Base-by-base conservation (phyloP, 2,329 filamentous ascomycete species). In the Shiraia sp. region DNA sequence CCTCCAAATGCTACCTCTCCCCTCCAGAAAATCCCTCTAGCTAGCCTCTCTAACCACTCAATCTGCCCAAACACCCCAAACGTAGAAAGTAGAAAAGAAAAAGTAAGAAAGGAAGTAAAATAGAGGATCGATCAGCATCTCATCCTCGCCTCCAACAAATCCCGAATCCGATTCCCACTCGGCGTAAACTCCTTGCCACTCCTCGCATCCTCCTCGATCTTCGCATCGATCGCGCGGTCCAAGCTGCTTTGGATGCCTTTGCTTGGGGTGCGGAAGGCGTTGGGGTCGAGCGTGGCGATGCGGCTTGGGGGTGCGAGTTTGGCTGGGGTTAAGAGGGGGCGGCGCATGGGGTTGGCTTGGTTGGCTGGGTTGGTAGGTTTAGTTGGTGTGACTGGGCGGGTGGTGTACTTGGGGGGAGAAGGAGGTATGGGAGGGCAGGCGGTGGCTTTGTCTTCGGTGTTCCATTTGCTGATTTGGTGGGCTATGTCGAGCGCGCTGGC, bases 161-260 rank as follows among this genome's bases (percentile, higher is more conserved):
- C 48, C 7, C 32, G 41, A 12, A 48, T 28, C 40, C 46, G 23
- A 15, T 52, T 47, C 13, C 52, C 51, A 22, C 47, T 35, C 15
- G 38, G 43, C 22, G 47, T 52, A 32, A 47, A 49, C 26, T 47
- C 42, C 32, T 36, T 39, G 8, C 51, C 47, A 3, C 35, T 42
- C 36, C 33, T 36, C 27, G 36, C 35, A 28, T 62, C 51, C 14
- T 55, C 55, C 2, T 36, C 49, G 32, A 63, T 57, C 47, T 60
- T 61, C 15, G 34, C 38, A 49, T 65, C 59, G 45, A 65, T 65
- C 7, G 57, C 59, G 1, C 16, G 15, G 29, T 61, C 59, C 10
- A 62, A 33, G 9, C 42, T 47, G 8, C 34, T 47, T 10, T 47
- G 26, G 5, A 61, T 54, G 15, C 45, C 51, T n/a, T 55, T 63